Conservation (phyloP, 768 basidiomycete species). For the Suillus ampliporus region DNA sequence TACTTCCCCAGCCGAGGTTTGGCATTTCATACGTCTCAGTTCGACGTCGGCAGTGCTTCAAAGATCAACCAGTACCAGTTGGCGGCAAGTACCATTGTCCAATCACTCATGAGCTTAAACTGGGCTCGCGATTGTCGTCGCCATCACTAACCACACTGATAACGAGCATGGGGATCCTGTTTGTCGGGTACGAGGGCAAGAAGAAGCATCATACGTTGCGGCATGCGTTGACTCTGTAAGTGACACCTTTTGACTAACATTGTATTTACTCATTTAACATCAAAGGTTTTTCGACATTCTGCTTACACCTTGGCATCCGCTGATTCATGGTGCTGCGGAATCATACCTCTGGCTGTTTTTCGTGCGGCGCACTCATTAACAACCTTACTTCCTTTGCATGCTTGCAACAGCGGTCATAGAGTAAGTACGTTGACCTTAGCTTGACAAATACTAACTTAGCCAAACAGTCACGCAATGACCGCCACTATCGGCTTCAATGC, state of each 20-base stretch:
- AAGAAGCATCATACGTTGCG: not conserved
- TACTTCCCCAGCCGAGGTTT: not conserved
- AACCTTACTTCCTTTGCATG: not conserved
- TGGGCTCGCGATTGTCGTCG: not conserved
- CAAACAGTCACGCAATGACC: not conserved
- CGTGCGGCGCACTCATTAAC: not conserved
- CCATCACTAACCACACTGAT: not conserved
- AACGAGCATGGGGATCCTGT: not conserved
- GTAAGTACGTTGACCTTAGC: not conserved
- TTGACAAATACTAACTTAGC: not conserved
- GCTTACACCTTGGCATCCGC: not conserved
- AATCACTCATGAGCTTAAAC: not conserved
- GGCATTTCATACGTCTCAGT: not conserved
- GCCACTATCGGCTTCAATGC: not conserved
- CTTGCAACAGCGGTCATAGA: not conserved
- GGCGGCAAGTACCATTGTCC: not conserved
- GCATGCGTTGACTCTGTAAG: not conserved
- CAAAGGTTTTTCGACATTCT: not conserved
- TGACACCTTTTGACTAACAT: too few species aligned
- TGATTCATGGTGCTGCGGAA: not conserved
- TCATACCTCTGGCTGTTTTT: not conserved
- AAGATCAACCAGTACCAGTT: not conserved
- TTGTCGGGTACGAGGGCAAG: not conserved
- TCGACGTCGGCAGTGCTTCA: not conserved
- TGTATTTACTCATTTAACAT: not conserved